Evolutionary conservation across 2,329 filamentous ascomycete genomes (phyloP).

Genomic region (Colletotrichum sidae): DNA sequence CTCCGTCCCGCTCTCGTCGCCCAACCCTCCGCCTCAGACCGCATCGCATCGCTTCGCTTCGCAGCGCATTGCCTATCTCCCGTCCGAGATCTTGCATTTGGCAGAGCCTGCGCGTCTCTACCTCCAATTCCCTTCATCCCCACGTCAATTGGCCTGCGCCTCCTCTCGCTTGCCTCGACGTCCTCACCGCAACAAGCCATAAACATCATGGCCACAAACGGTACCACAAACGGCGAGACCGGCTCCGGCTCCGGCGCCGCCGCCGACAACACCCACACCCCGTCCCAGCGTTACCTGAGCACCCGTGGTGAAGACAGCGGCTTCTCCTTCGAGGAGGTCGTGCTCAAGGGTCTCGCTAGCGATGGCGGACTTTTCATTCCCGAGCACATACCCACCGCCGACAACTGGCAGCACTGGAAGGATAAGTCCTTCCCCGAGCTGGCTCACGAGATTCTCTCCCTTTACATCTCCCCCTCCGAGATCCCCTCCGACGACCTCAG

Average conservation of each 20-base stretch:
- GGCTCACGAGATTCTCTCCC: conserved; percentile 84
- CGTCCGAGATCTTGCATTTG: conserved; percentile 16
- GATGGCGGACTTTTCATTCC: conserved; percentile 94
- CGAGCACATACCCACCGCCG: conserved; percentile 77
- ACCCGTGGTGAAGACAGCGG: conserved; percentile 63
- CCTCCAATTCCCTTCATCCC: conserved; percentile 1
- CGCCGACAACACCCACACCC: conserved; percentile 50
- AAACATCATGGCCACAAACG: conserved; percentile 56
- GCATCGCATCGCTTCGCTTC: too few relatives aligned
- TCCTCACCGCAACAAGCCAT: conserved; percentile 2
- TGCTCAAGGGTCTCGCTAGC: conserved; percentile 86
- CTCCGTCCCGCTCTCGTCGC: conserved; percentile 19
- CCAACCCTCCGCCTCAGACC: not conserved
- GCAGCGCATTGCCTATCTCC: not conserved
- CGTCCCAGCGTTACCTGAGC: conserved; percentile 62
- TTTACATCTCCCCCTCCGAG: conserved; percentile 87
- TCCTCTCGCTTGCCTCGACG: conserved; percentile 3
- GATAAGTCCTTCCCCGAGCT: conserved; percentile 84
- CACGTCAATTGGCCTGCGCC: conserved; percentile 17
- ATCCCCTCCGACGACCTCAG: conserved; percentile 85
- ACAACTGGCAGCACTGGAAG: conserved; percentile 79
- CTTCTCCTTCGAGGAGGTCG: conserved; percentile 90
- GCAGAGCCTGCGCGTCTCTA: conserved; percentile 13
- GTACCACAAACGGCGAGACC: conserved; percentile 46
- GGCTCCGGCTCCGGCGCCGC: conserved; percentile 25